These are phyloP conservation scores for Fonsecaea erecta DNA, from an alignment of 2,329 filamentous ascomycete genomes.

Conservation along the genomic window DNA sequence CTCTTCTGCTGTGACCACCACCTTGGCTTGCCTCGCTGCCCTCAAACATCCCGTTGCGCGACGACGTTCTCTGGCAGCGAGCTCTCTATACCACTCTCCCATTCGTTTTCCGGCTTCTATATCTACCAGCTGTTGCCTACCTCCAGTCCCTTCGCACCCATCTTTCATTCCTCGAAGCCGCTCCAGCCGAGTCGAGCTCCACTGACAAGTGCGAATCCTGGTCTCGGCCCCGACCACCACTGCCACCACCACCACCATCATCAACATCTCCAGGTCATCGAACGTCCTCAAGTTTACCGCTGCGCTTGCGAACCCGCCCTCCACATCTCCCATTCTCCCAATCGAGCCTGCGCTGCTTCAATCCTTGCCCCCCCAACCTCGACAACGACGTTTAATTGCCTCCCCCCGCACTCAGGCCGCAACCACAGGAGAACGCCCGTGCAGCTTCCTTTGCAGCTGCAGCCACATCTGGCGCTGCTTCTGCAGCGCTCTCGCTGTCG, in stretches of 20 bases:
- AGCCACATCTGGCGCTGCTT: conserved; percentile 34
- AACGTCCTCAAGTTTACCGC: conserved; percentile 9
- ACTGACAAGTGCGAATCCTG: conserved; percentile 18
- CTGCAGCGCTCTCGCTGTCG: conserved; percentile 33
- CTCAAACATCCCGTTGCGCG: conserved; percentile 13
- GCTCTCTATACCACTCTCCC: not conserved
- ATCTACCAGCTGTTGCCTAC: conserved; percentile 1
- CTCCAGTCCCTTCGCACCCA: conserved; percentile 9
- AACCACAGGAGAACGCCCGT: conserved; percentile 26
- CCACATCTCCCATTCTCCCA: conserved; percentile 4
- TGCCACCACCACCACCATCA: conserved; percentile 26
- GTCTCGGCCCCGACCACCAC: conserved; percentile 25
- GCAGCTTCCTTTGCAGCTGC: conserved; percentile 34
- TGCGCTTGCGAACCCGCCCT: conserved; percentile 7
- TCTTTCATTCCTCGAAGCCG: conserved; percentile 11
- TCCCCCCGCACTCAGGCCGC: conserved; percentile 32
- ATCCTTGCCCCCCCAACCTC: conserved; percentile 3
- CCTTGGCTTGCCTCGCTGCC: conserved; percentile 14
- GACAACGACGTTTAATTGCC: conserved; percentile 24
- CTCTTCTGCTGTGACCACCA: conserved; percentile 19
- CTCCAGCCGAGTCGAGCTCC: conserved; percentile 23
- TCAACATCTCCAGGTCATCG: conserved; percentile 29
- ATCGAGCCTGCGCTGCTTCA: conserved; percentile 17
- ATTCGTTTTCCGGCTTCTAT: conserved; percentile 3
- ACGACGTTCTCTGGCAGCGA: conserved; percentile 9